phyloP scores from a whole-genome alignment of 345 rosid species.

The Trapa bicornis region DNA sequence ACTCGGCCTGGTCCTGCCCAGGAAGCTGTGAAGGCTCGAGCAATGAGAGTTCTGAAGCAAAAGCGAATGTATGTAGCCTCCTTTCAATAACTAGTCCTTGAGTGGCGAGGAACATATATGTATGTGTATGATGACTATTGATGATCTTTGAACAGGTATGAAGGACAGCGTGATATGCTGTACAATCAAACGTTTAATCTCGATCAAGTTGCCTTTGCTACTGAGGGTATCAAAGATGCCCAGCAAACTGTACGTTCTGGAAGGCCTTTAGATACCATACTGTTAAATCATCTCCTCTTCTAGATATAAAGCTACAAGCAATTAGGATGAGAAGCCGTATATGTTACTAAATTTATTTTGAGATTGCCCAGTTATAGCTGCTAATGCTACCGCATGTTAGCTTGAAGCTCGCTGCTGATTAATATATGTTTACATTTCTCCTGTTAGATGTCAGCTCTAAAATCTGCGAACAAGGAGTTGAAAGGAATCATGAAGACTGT shows the following conservation, averaged over 20 bases:
- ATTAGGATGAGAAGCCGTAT: too few species aligned
- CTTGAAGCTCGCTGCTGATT: not conserved
- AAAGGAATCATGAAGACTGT: constrained; percentile 99
- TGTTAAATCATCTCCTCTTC: not conserved
- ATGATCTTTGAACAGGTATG: constrained; percentile 48
- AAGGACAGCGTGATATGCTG: constrained; percentile 96
- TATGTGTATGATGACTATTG: not conserved
- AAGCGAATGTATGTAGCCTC: constrained; percentile 54
- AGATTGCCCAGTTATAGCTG: not conserved
- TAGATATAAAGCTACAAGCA: not conserved
- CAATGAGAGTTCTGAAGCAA: constrained; percentile 88
- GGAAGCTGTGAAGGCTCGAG: constrained; percentile 86
- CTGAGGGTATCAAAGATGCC: constrained; percentile 97
- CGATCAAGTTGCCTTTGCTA: constrained; percentile 97
- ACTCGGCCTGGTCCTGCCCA: constrained; percentile 97
- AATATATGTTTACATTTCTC: not conserved
- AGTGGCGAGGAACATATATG: not conserved
- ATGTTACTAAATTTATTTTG: not conserved
- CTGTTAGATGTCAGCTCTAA: constrained; percentile 34
- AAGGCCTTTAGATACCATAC: not conserved
- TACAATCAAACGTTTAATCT: constrained; percentile 95
- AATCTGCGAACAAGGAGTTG: constrained; percentile 94
- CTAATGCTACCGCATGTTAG: not conserved
- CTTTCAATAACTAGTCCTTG: not conserved
- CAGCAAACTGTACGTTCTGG: constrained; percentile 74